phyloP scores from a whole-genome alignment of 78 protist genomes.

The Monocercomonoides exilis region DNA sequence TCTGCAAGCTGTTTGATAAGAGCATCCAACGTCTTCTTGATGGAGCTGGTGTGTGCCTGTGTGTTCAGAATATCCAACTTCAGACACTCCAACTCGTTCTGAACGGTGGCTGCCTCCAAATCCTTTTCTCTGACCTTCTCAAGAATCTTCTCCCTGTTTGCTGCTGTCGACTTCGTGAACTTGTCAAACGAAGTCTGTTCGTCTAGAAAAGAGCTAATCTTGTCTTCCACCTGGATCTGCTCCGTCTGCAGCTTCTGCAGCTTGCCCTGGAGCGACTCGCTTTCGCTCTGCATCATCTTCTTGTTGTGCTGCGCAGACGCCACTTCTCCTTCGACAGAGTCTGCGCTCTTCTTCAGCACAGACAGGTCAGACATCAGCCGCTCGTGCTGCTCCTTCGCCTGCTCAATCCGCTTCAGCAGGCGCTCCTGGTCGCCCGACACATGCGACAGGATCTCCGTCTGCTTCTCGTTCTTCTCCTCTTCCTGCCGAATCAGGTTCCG shows the following conservation, averaged over 20 bases:
- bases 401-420: neutral
- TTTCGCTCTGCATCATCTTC: neutral
- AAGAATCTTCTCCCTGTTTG: conserved; percentile 1
- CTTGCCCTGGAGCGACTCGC: neutral
- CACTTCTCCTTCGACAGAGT: conserved; percentile 41
- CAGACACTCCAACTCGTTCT: conserved; percentile 48
- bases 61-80: conserved; percentile 42
- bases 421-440: neutral
- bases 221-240: neutral
- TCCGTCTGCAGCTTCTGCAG: neutral
- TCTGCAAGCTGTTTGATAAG: neutral
- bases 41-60: conserved; percentile 11
- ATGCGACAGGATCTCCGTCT: conserved; percentile 18
- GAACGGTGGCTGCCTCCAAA: conserved; percentile 21
- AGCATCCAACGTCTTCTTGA: neutral
- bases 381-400: neutral
- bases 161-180: neutral
- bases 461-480: conserved; percentile 18
- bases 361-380: neutral
- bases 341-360: conserved; percentile 26
- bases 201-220: neutral
- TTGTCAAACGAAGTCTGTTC: neutral
- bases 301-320: neutral
- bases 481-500: conserved; percentile 1
- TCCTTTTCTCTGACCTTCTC: conserved; percentile 25